Percentiles rank a stretch among this genome's conserved stretches.
These are phyloP conservation scores for Fusarium liriodendri DNA, from an alignment of 2,329 filamentous ascomycete species.

Conservation along the genomic window DNA sequence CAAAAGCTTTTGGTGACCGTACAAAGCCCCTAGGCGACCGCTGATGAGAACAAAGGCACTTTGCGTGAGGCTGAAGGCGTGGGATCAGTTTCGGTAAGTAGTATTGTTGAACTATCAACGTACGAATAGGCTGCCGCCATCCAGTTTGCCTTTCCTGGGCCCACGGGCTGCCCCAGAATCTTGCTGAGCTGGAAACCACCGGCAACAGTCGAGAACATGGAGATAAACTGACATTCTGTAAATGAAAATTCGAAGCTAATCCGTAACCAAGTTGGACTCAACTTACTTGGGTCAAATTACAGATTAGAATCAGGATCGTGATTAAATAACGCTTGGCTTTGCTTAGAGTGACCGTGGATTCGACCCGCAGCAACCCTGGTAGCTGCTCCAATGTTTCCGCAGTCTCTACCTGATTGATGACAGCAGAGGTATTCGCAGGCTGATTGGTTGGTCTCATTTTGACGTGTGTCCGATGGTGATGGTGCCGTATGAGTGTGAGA, in stretches of 20 bases:
- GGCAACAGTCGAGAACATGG: slow-evolving; percentile 45
- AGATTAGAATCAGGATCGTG: not conserved
- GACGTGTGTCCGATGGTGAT: not conserved
- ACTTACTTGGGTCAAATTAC: not conserved
- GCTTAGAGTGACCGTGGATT: not conserved
- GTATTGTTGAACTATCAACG: slow-evolving; percentile 2
- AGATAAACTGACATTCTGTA: slow-evolving; percentile 41
- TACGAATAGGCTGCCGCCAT: slow-evolving; percentile 53
- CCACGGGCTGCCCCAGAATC: slow-evolving; percentile 41
- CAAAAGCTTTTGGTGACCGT: slow-evolving; percentile 61
- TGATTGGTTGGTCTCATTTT: not conserved
- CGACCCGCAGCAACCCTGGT: not conserved
- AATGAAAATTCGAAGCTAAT: not conserved
- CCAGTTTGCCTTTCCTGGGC: slow-evolving; percentile 51
- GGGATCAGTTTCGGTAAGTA: not conserved
- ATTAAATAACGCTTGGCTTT: not conserved
- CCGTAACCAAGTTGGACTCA: not conserved
- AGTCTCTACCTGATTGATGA: not conserved
- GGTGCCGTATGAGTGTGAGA: not conserved
- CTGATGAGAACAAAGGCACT: slow-evolving; percentile 64
- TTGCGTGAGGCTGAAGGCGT: slow-evolving; percentile 55
- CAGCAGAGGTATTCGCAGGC: not conserved
- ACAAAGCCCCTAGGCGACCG: slow-evolving; percentile 63
- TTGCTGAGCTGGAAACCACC: slow-evolving; percentile 45
- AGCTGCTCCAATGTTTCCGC: not conserved